Evolutionary conservation across 345 rosid species (phyloP).

Genomic region (Linum lewisii): DNA sequence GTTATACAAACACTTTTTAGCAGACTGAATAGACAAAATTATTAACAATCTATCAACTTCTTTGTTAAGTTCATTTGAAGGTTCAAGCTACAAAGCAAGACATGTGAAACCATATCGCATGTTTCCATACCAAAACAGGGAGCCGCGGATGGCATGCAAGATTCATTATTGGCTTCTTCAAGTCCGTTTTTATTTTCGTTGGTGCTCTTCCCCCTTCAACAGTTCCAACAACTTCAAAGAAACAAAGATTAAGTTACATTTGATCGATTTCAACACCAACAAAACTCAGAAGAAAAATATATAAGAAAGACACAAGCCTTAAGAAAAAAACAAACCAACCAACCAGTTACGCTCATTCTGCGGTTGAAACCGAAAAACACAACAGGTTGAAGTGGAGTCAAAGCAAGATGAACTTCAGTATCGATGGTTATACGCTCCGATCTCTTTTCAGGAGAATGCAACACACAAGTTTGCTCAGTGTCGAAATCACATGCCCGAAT

Average conservation of each 20-base stretch:
- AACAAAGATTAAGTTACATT: constrained; percentile 6
- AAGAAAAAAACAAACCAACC: constrained; percentile 9
- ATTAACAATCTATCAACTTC: too few species aligned
- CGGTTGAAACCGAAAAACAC: constrained; percentile 89
- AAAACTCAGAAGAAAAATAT: neutral
- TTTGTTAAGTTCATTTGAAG: neutral
- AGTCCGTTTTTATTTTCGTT: constrained; percentile 87
- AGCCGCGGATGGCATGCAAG: constrained; percentile 98
- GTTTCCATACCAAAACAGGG: constrained; percentile 71
- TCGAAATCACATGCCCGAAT: constrained; percentile 92
- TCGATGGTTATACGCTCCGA: constrained; percentile 62
- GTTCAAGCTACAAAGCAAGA: neutral
- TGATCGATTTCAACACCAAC: neutral
- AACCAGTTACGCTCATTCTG: constrained; percentile 96
- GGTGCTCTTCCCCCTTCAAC: constrained; percentile 93
- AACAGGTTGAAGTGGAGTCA: constrained; percentile 90
- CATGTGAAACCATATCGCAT: neutral
- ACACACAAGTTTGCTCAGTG: constrained; percentile 78
- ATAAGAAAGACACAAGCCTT: neutral
- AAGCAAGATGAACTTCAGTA: constrained; percentile 89
- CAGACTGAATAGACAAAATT: too few species aligned
- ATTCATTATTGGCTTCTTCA: constrained; percentile 88
- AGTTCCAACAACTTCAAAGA: constrained; percentile 86
- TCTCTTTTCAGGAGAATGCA: constrained; percentile 94
- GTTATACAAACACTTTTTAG: too few species aligned